Conservation (phyloP, 768 basidiomycete species). For the Hericium coralloides region DNA sequence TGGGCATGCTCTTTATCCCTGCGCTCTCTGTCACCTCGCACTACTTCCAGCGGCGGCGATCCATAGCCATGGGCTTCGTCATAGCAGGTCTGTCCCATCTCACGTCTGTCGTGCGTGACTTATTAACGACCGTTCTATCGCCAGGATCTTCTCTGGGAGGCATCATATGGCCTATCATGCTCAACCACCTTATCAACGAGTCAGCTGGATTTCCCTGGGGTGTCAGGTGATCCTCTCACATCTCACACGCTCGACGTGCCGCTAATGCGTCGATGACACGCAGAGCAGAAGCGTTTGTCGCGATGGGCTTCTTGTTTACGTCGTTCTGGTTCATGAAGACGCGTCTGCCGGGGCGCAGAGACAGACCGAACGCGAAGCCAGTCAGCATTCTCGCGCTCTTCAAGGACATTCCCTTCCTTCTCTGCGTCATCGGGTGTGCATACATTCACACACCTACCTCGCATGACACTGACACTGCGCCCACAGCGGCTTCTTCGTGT, state of each 20-base stretch:
- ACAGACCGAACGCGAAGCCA: background rate
- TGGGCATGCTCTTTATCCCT: conserved; percentile 48
- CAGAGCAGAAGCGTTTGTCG: conserved; percentile 34
- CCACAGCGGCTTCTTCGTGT: background rate
- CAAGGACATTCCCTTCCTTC: background rate
- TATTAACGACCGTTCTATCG: conserved; percentile 17
- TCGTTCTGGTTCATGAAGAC: conserved; percentile 26
- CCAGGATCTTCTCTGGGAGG: conserved; percentile 17
- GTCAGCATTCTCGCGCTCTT: background rate
- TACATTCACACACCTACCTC: too few relatives aligned
- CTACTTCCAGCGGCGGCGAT: conserved; percentile 33
- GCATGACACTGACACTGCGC: too few relatives aligned
- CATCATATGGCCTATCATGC: conserved; percentile 20
- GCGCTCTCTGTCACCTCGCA: conserved; percentile 44
- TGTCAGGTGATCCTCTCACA: conserved; percentile 17
- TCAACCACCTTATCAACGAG: conserved; percentile 14
- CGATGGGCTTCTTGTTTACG: conserved; percentile 32
- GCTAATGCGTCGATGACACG: too few relatives aligned
- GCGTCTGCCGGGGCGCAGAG: background rate
- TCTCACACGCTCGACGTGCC: too few relatives aligned
- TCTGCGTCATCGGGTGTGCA: background rate
- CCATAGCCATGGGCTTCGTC: conserved; percentile 42
- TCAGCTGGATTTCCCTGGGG: conserved; percentile 18
- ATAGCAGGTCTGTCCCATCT: conserved; percentile 15
- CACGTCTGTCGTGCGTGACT: too few relatives aligned